phyloP scores from a whole-genome alignment of 2,329 filamentous ascomycete species.

The Aspergillus candidus region DNA sequence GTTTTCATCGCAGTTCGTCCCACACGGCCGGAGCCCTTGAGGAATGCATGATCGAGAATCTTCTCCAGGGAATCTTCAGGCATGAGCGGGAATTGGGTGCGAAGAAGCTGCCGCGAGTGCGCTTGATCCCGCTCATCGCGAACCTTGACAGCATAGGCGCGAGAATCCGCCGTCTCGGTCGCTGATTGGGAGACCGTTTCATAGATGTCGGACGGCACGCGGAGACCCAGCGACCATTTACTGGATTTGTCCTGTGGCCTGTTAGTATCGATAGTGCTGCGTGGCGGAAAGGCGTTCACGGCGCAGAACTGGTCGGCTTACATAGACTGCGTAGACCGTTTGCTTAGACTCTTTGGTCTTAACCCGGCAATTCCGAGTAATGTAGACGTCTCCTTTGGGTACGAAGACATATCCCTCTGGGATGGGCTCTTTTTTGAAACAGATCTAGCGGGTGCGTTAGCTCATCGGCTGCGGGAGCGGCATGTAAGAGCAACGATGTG shows the following conservation, averaged over 20 bases:
- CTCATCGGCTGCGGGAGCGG: neutral
- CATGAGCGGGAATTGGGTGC: constrained; percentile 34
- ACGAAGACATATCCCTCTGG: constrained; percentile 35
- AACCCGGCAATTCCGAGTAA: constrained; percentile 39
- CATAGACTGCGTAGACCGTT: constrained; percentile 35
- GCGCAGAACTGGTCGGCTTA: constrained; percentile 13
- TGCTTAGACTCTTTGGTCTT: constrained; percentile 28
- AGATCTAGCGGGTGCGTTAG: constrained; percentile 20
- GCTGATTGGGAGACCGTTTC: constrained; percentile 34
- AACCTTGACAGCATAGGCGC: constrained; percentile 34
- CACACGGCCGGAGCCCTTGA: constrained; percentile 37
- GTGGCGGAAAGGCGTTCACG: neutral
- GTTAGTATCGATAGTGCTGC: constrained; percentile 4
- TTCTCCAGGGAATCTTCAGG: constrained; percentile 26
- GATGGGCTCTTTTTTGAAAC: constrained; percentile 21
- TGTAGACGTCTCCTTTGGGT: constrained; percentile 38
- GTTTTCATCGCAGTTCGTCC: constrained; percentile 28
- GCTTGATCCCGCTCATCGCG: constrained; percentile 29
- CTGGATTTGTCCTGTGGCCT: constrained; percentile 21
- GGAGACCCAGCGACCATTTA: constrained; percentile 37
- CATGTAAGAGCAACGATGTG: neutral
- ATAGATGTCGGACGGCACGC: constrained; percentile 37
- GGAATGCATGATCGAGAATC: constrained; percentile 35
- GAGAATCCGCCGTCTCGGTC: constrained; percentile 34
- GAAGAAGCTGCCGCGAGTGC: constrained; percentile 23